phyloP scores from a whole-genome alignment of 257 asterid species.

The Fraxinus americana region DNA sequence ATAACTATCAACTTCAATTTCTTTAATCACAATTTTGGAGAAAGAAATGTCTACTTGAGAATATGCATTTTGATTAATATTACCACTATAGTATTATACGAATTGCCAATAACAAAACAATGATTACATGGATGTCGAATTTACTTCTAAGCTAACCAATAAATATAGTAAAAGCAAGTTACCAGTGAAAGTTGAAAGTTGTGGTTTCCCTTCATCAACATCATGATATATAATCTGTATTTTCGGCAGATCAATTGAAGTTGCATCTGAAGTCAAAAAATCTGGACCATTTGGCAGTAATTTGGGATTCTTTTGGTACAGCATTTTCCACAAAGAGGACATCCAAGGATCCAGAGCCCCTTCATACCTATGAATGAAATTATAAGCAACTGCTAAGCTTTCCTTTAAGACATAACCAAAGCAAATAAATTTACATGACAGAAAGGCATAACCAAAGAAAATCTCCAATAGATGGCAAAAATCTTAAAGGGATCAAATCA shows the following conservation, averaged over 20 bases:
- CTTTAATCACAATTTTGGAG: conserved; percentile 18
- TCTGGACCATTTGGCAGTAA: conserved; percentile 73
- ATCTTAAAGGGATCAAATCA: neutral
- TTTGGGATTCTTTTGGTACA: conserved; percentile 50
- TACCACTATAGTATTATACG: conserved; percentile 7
- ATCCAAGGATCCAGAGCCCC: conserved; percentile 97
- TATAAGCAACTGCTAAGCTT: conserved; percentile 17
- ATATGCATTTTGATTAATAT: conserved; percentile 15
- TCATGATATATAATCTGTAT: conserved; percentile 60
- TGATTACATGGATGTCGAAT: neutral
- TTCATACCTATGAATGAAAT: conserved; percentile 68
- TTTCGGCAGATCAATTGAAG: conserved; percentile 74
- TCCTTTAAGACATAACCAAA: conserved; percentile 7
- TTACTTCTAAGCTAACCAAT: conserved; percentile 11
- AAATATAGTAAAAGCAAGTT: conserved; percentile 30
- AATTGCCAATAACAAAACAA: conserved; percentile 15
- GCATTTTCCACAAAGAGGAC: conserved; percentile 71
- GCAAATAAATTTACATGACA: conserved; percentile 3
- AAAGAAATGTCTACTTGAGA: conserved; percentile 12
- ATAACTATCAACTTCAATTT: conserved; percentile 11
- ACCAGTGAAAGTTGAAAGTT: conserved; percentile 56
- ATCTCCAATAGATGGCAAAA: neutral
- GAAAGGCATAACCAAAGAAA: neutral
- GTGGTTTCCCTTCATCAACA: conserved; percentile 38
- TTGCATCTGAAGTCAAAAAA: conserved; percentile 41